Percentiles rank a stretch among this genome's conserved stretches.
phyloP scores from a whole-genome alignment of 2,329 filamentous ascomycete genomes.

The Ophiostoma piceae region DNA sequence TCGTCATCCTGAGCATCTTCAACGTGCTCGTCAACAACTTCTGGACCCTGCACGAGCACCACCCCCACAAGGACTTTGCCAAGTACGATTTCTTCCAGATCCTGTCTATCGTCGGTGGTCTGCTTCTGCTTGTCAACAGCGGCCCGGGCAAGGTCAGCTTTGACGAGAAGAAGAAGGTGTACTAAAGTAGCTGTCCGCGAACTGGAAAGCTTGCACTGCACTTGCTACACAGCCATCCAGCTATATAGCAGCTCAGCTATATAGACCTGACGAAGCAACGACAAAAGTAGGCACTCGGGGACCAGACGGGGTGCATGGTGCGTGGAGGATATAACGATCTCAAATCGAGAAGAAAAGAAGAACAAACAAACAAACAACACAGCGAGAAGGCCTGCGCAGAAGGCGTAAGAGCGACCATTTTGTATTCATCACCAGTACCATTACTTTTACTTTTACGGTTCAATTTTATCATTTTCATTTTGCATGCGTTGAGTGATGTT shows the following conservation, averaged over 20 bases:
- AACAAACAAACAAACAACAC: neutral
- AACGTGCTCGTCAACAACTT: constrained; percentile 99
- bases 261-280: constrained; percentile 8
- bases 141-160: constrained; percentile 95
- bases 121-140: constrained; percentile 96
- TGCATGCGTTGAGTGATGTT: neutral
- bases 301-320: constrained; percentile 6
- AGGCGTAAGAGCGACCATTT: neutral
- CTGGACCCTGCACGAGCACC: constrained; percentile 97
- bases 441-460: constrained; percentile 5
- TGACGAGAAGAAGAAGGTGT: constrained; percentile 99
- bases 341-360: neutral
- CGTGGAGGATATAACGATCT: constrained; percentile 1
- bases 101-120: constrained; percentile 93
- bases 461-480: neutral
- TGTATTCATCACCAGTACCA: constrained; percentile 11
- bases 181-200: constrained; percentile 47
- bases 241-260: neutral
- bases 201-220: too few relatives aligned
- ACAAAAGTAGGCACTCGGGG: neutral
- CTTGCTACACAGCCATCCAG: neutral
- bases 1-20: constrained; percentile 92
- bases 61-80: constrained; percentile 99
- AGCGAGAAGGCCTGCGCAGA: neutral
- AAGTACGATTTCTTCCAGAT: constrained; percentile 99